These are phyloP conservation scores for Apiospora malaysiana DNA, from an alignment of 2,329 filamentous ascomycete species.

Conservation along the genomic window DNA sequence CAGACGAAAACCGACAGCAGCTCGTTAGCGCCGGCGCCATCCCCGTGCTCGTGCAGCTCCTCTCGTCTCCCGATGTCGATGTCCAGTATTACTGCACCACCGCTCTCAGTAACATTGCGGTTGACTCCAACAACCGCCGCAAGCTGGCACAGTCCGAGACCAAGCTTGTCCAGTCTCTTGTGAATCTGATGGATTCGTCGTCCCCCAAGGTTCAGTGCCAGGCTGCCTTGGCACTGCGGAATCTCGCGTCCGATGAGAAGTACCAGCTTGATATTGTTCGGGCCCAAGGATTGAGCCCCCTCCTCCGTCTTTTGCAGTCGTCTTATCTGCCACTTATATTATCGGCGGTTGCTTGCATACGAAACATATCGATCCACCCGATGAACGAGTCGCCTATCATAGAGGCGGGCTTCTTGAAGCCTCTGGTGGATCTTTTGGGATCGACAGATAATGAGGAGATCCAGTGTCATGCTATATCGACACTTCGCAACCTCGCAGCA, in stretches of 20 bases:
- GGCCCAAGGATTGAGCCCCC: conserved; percentile 80
- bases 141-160: conserved; percentile 90
- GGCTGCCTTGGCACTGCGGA: conserved; percentile 90
- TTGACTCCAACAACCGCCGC: conserved; percentile 88
- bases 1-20: conserved; percentile 97
- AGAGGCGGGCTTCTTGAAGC: conserved; percentile 93
- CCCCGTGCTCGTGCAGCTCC: conserved; percentile 91
- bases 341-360: conserved; percentile 95
- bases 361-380: conserved; percentile 98
- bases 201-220: conserved; percentile 98
- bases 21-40: conserved; percentile 98
- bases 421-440: conserved; percentile 89
- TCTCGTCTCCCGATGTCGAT: conserved; percentile 92
- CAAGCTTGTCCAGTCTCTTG: conserved; percentile 89
- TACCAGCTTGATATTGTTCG: conserved; percentile 98
- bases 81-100: conserved; percentile 99
- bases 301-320: conserved; percentile 89
- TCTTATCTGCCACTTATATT: conserved; percentile 95
- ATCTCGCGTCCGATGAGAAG: conserved; percentile 96
- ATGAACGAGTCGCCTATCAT: conserved; percentile 98
- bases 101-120: conserved; percentile 96
- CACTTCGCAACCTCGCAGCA: conserved; percentile 90
- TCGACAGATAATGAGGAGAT: conserved; percentile 99
- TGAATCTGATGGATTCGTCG: conserved; percentile 95
- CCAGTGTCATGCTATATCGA: conserved; percentile 98